Evolutionary conservation across 2,329 filamentous ascomycete species (phyloP), one percentile per base, ranked within the genome.

Genomic region (Verticillium alfalfae): DNA sequence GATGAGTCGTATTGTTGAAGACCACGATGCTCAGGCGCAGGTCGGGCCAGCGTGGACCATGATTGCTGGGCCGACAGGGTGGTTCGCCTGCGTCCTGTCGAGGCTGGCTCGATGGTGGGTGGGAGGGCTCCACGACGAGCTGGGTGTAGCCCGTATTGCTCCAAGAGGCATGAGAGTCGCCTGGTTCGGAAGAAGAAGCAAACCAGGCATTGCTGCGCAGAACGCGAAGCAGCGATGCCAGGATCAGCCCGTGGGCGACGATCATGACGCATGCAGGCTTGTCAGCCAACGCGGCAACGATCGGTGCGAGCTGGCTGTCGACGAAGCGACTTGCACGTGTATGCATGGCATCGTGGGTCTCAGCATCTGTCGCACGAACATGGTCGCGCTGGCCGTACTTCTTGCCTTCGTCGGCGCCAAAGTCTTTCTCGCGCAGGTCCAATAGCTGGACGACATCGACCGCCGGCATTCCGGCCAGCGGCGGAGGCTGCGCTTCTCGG

Each of bases 181-280:
- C 59, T 31, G 65, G 64, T 41, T 65, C 62, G 1, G 63, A 59
- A 1, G 68, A 64, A 26, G 60, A 61, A 6, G 66, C 62, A 34
- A 70, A 61, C 2, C 63, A 65, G 9, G 65, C 58, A 15, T 60
- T 41, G 26, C 63, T 61, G 3, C 62, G 61, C 1, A 67, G 60
- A 2, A 91, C 79, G 61, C 82, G 81, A 81, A 90, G 88, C 0
- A 97, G 74, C 37, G 86, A 81, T 2, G 85, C 86, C 2, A 97
- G 82, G 49, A 96, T 86, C 64, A 96, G 88, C 16, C 93, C 93
- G 69, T 97, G 93, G 2, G 93, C 89, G 3, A 96, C 89, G 15
- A 96, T 76, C 1, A 86, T 88, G 13, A 92, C 77, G 34, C 62
- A 65, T 13, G 52, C 18, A 1, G 31, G 34, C 1, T 52, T 49